A percentile compares a stretch with the other conserved stretches of the same genome.
Conservation (phyloP, 2,329 filamentous ascomycete genomes). For the Sporothrix brasiliensis region DNA sequence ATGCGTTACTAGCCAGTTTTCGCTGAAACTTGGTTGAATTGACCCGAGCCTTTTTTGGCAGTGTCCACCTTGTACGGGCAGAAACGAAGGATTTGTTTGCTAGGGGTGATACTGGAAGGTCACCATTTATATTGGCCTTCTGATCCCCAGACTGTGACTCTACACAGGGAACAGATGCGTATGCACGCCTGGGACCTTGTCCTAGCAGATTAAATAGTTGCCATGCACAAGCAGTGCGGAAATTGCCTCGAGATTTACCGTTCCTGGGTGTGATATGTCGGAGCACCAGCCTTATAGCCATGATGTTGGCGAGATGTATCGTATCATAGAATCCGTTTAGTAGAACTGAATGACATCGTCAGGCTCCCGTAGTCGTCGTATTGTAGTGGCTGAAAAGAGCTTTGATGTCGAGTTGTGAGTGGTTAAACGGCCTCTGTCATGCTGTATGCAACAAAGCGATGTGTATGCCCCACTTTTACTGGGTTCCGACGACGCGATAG, state of each 20-base stretch:
- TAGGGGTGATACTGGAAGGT: slow-evolving; percentile 57
- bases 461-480: not conserved
- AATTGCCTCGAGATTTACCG: not conserved
- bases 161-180: not conserved
- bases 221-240: not conserved
- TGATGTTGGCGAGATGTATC: not conserved
- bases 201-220: not conserved
- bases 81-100: slow-evolving; percentile 56
- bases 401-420: not conserved
- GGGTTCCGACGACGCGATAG: too few species aligned
- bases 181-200: not conserved
- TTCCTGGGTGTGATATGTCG: not conserved
- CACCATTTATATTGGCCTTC: too few species aligned
- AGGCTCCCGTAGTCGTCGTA: too few species aligned
- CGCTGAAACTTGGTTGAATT: slow-evolving; percentile 53
- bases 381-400: not conserved
- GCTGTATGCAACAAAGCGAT: too few species aligned
- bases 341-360: not conserved
- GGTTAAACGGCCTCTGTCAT: too few species aligned
- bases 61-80: slow-evolving; percentile 49
- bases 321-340: not conserved
- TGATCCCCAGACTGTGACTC: not conserved
- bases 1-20: slow-evolving; percentile 64
- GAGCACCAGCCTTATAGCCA: not conserved
- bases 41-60: slow-evolving; percentile 40